Evolutionary conservation across 345 rosid species (phyloP).

Genomic region (Ceriops decandra): DNA sequence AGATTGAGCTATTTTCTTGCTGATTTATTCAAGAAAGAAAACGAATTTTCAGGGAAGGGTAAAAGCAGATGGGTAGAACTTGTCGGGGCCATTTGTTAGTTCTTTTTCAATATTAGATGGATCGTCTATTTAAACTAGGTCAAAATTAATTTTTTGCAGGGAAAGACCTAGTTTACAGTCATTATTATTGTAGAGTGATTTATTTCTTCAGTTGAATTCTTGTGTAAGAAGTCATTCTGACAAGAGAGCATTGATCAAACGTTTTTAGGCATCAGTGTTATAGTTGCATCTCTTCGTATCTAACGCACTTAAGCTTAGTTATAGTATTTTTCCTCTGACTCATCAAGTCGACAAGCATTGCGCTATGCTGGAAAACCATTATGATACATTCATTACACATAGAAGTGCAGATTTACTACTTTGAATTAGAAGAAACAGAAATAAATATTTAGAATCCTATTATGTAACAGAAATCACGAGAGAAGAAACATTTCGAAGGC

Average conservation of each 20-base stretch:
- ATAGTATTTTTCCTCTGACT: neutral
- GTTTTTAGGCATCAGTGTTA: neutral
- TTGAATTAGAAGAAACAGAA: neutral
- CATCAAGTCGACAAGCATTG: neutral
- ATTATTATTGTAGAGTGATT: too few relatives aligned
- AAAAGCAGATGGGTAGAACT: too few relatives aligned
- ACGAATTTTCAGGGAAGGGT: too few relatives aligned
- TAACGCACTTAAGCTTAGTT: neutral
- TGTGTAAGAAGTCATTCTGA: neutral
- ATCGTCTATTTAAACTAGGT: too few relatives aligned
- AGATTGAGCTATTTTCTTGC: neutral
- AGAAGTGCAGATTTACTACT: neutral
- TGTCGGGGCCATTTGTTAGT: too few relatives aligned
- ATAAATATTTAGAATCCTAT: conserved; percentile 7
- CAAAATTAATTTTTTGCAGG: too few relatives aligned
- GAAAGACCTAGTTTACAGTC: too few relatives aligned
- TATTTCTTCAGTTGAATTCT: too few relatives aligned
- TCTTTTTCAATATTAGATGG: too few relatives aligned
- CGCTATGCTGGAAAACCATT: neutral
- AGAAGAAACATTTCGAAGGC: conserved; percentile 54
- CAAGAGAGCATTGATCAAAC: neutral
- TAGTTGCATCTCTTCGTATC: too few relatives aligned
- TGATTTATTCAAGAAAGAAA: neutral
- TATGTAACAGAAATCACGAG: conserved; percentile 49
- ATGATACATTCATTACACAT: neutral